These are phyloP conservation scores for Torulaspora maleeae DNA, from an alignment of 805 yeast genomes.

Conservation along the genomic window DNA sequence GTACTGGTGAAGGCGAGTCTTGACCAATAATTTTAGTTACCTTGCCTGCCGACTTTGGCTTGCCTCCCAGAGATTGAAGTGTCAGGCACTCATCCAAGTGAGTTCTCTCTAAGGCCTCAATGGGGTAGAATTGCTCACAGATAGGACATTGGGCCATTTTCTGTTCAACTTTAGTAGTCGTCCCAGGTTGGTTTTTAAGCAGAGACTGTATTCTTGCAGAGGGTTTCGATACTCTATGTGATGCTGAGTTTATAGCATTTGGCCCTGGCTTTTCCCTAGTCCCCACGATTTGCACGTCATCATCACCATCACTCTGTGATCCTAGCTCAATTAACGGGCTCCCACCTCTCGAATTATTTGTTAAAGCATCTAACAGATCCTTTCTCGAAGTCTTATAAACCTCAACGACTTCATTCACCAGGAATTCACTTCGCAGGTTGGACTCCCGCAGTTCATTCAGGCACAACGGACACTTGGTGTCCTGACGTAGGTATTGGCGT, in stretches of 20 bases:
- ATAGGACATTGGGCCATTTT: conserved; percentile 59
- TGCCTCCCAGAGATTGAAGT: conserved; percentile 17
- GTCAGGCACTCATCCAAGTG: conserved; percentile 62
- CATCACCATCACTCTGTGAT: conserved; percentile 27
- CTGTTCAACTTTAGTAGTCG: conserved; percentile 10
- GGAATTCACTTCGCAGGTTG: conserved; percentile 57
- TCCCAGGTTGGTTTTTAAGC: conserved; percentile 11
- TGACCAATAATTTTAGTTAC: background rate
- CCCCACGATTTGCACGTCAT: conserved; percentile 32
- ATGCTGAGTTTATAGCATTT: conserved; percentile 2
- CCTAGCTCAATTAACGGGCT: conserved; percentile 30
- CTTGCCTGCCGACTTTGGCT: background rate
- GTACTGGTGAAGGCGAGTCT: background rate
- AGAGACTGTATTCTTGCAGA: conserved; percentile 14
- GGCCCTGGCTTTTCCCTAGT: conserved; percentile 22
- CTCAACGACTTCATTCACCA: conserved; percentile 65
- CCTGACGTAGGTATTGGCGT: conserved; percentile 57
- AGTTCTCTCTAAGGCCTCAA: conserved; percentile 48
- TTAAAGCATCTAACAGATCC: conserved; percentile 36
- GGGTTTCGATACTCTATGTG: conserved; percentile 5
- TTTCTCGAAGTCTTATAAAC: conserved; percentile 47
- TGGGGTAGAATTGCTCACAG: conserved; percentile 52
- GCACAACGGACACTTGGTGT: conserved; percentile 73
- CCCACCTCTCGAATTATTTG: conserved; percentile 3
- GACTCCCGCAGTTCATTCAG: conserved; percentile 65